Conservation (phyloP, 495 filamentous ascomycete genomes). For the Trichoderma orchidacearum region DNA sequence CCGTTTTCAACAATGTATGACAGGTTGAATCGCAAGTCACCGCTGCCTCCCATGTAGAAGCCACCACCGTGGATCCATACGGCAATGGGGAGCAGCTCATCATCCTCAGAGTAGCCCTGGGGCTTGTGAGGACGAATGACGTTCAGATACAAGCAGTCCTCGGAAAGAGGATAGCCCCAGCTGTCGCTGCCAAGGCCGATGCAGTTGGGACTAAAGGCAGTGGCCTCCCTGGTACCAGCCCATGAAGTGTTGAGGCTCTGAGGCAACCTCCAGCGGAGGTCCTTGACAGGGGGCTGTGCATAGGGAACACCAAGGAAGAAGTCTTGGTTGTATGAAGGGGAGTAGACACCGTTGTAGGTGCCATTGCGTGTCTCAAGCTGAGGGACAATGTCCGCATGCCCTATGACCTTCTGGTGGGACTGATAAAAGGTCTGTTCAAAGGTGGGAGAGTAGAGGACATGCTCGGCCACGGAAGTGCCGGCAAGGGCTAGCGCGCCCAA, state of each 20-base stretch:
- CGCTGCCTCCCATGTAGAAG: background rate
- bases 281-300: slow-evolving; percentile 5
- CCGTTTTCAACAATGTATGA: background rate
- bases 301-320: slow-evolving; percentile 6
- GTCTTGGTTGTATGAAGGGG: background rate
- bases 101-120: background rate
- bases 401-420: too few species aligned
- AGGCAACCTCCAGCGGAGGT: slow-evolving; percentile 5
- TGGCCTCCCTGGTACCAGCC: background rate
- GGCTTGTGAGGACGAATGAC: background rate
- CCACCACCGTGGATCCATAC: slow-evolving; percentile 27
- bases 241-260: background rate
- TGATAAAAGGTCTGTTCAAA: too few species aligned
- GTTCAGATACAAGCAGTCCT: background rate
- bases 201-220: background rate
- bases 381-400: too few species aligned
- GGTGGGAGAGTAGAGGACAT: too few species aligned
- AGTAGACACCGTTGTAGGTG: background rate
- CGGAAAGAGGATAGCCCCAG: too few species aligned
- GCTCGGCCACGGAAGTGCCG: too few species aligned
- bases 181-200: background rate
- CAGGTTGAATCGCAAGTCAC: background rate
- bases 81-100: slow-evolving; percentile 12
- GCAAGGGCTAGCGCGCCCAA: too few species aligned
- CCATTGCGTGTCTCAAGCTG: too few species aligned